These are phyloP conservation scores for Echites panduratus DNA, from an alignment of 257 asterid species.

Conservation along the genomic window DNA sequence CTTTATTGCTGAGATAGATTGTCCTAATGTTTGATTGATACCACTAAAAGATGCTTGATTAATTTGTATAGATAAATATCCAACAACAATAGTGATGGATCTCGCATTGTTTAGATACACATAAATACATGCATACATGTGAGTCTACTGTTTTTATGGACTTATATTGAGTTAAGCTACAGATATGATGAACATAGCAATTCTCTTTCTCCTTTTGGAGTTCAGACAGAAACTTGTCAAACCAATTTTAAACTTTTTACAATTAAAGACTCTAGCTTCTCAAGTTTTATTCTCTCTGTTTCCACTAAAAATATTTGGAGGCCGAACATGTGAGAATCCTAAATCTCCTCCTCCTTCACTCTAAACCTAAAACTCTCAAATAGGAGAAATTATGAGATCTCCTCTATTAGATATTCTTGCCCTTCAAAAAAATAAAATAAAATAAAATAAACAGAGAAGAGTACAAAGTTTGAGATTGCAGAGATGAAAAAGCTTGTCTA, in stretches of 20 bases:
- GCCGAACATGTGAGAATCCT: background rate
- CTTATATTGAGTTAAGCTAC: background rate
- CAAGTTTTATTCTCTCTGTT: background rate
- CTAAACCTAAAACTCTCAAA: background rate
- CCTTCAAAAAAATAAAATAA: no score
- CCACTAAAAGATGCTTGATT: no score
- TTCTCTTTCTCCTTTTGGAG: background rate
- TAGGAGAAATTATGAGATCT: background rate
- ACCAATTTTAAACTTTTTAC: background rate
- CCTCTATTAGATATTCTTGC: no score
- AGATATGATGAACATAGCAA: background rate
- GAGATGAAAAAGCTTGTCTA: background rate
- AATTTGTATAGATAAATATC: no score
- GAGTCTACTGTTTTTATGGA: background rate
- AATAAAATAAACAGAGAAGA: no score
- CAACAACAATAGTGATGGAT: no score
- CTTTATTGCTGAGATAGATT: no score
- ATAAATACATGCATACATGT: no score
- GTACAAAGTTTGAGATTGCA: background rate
- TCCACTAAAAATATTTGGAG: constrained; percentile 1
- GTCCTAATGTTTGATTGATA: no score
- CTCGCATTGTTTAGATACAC: background rate
- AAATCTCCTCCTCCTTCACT: background rate
- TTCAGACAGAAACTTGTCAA: background rate
- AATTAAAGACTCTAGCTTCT: background rate